A percentile compares a stretch with the other conserved stretches of the same genome.
These are phyloP conservation scores for Alternaria consortialis DNA, from an alignment of 2,329 filamentous ascomycete species.

Conservation along the genomic window DNA sequence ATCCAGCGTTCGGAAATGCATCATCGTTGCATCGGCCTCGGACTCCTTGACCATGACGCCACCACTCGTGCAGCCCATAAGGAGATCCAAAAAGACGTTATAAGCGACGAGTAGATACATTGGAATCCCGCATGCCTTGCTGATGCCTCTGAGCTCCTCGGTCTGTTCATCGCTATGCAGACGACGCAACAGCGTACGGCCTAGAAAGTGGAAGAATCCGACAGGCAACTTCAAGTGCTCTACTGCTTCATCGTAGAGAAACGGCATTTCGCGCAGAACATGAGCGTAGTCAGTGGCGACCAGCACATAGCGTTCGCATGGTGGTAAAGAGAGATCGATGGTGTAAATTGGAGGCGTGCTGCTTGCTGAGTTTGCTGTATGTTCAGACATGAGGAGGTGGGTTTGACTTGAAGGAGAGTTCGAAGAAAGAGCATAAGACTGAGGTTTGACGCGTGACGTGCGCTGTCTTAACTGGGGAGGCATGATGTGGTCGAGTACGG, in stretches of 20 bases:
- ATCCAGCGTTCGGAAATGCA: slow-evolving; percentile 65
- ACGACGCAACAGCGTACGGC: slow-evolving; percentile 59
- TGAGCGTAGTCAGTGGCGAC: slow-evolving; percentile 58
- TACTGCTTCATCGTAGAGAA: slow-evolving; percentile 63
- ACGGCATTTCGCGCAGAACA: slow-evolving; percentile 55
- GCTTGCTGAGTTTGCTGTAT: background rate
- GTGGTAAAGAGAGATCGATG: slow-evolving; percentile 65
- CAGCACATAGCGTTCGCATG: slow-evolving; percentile 61
- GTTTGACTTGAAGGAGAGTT: background rate
- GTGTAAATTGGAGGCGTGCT: slow-evolving; percentile 50
- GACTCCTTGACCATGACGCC: slow-evolving; percentile 49
- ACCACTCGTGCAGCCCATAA: slow-evolving; percentile 73
- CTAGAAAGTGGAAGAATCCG: slow-evolving; percentile 42
- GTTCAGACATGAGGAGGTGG: background rate
- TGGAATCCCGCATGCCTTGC: slow-evolving; percentile 59
- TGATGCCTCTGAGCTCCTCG: slow-evolving; percentile 68
- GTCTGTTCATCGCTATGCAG: slow-evolving; percentile 66
- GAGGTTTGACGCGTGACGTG: slow-evolving; percentile 8
- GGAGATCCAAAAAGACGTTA: slow-evolving; percentile 69
- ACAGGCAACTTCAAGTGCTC: slow-evolving; percentile 21
- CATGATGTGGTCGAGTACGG: slow-evolving; percentile 1
- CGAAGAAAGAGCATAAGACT: background rate
- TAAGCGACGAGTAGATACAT: slow-evolving; percentile 69
- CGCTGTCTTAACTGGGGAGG: slow-evolving; percentile 8
- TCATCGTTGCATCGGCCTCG: slow-evolving; percentile 48